phyloP scores from a whole-genome alignment of 192 early-diverging fungal species.

The Spizellomyces punctatus region DNA sequence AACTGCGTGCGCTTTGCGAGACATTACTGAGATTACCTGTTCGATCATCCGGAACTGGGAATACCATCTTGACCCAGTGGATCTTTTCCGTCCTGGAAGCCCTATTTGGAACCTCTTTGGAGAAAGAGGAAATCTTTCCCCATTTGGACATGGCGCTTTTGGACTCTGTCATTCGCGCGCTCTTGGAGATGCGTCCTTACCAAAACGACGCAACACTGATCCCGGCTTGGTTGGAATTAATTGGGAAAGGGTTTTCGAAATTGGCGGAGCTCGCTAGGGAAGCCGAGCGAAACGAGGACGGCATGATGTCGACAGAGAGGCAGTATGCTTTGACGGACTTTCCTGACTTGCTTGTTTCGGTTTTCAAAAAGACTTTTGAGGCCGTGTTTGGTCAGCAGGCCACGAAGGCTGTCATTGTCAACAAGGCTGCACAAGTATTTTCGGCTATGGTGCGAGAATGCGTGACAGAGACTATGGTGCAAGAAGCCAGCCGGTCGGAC shows the following conservation, averaged over 20 bases:
- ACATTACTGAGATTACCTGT: slow-evolving; percentile 78
- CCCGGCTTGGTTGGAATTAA: slow-evolving; percentile 83
- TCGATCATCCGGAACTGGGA: slow-evolving; percentile 58
- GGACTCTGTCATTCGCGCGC: slow-evolving; percentile 34
- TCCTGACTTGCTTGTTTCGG: slow-evolving; percentile 34
- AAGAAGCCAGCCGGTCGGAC: slow-evolving; percentile 43
- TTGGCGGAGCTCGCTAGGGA: slow-evolving; percentile 57
- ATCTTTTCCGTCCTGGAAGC: slow-evolving; percentile 75
- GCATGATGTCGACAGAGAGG: slow-evolving; percentile 15
- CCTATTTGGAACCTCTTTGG: slow-evolving; percentile 55
- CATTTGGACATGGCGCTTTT: slow-evolving; percentile 37
- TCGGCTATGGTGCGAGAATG: slow-evolving; percentile 70
- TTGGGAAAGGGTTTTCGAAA: slow-evolving; percentile 72
- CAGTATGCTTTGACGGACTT: slow-evolving; percentile 41
- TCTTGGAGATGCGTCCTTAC: slow-evolving; percentile 73
- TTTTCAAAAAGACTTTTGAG: slow-evolving; percentile 42
- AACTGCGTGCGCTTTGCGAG: slow-evolving; percentile 60
- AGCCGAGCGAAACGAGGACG: slow-evolving; percentile 17
- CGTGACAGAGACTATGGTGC: slow-evolving; percentile 77
- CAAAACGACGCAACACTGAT: slow-evolving; percentile 77
- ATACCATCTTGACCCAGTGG: slow-evolving; percentile 74
- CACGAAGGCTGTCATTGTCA: slow-evolving; percentile 42
- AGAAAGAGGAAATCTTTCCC: slow-evolving; percentile 37
- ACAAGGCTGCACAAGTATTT: slow-evolving; percentile 71
- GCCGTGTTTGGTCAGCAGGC: slow-evolving; percentile 28